phyloP scores from a whole-genome alignment of 2,329 filamentous ascomycete genomes.

The Cladosporium sp. region DNA sequence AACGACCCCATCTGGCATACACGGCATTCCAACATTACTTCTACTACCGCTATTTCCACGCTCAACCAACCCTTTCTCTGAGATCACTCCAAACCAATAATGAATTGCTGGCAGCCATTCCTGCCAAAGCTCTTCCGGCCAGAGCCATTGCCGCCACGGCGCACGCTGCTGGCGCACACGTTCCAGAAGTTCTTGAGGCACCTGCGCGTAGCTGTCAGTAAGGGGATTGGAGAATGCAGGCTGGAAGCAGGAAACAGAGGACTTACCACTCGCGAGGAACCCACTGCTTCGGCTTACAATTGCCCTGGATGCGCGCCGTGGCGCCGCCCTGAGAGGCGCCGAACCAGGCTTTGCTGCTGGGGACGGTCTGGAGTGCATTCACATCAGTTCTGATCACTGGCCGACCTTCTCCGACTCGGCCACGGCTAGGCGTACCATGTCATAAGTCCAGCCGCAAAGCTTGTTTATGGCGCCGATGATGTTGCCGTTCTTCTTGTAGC shows the following conservation, averaged over 20 bases:
- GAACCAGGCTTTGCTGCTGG: background rate
- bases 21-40: no score
- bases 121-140: background rate
- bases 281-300: conserved; percentile 19
- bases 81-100: background rate
- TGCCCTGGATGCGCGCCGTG: conserved; percentile 13
- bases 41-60: background rate
- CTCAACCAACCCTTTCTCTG: background rate
- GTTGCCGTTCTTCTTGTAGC: background rate
- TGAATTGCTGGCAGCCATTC: background rate
- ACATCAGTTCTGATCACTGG: background rate
- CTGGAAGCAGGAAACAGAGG: conserved; percentile 15
- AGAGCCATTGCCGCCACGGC: background rate
- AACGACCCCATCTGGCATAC: no score
- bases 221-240: background rate
- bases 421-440: background rate
- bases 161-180: background rate
- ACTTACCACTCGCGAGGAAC: conserved; percentile 18
- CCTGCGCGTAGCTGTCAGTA: background rate
- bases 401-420: no score
- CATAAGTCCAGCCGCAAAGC: conserved; percentile 1
- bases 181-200: background rate
- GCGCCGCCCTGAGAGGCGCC: conserved; percentile 4
- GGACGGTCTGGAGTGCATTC: background rate
- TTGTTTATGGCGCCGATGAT: conserved; percentile 1